Conservation (phyloP, 1,284 basidiomycete genomes). For the Coniferiporia weirii region DNA sequence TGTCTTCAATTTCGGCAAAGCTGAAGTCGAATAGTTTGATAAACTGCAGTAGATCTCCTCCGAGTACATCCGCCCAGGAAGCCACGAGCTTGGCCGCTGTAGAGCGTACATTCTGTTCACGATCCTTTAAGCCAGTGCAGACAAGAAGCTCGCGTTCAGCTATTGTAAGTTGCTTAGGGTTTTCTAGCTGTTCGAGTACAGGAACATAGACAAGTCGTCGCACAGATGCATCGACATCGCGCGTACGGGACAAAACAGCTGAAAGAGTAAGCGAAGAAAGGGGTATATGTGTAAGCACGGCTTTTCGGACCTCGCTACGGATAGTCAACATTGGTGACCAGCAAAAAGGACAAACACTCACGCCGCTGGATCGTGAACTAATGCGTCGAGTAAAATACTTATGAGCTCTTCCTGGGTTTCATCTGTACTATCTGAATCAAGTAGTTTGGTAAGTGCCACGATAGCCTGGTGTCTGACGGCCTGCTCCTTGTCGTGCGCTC, state of each 20-base stretch:
- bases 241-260: slow-evolving; percentile 72
- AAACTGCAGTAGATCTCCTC: slow-evolving; percentile 46
- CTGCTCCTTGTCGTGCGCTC: slow-evolving; percentile 83
- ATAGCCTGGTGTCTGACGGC: slow-evolving; percentile 82
- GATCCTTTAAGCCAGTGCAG: slow-evolving; percentile 81
- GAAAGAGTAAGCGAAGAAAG: slow-evolving; percentile 60
- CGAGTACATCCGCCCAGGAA: slow-evolving; percentile 60
- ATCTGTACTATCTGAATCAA: slow-evolving; percentile 61
- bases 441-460: slow-evolving; percentile 80
- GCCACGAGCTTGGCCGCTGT: slow-evolving; percentile 75
- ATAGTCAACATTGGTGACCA: slow-evolving; percentile 5
- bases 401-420: slow-evolving; percentile 63
- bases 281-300: slow-evolving; percentile 67
- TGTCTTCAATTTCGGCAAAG: slow-evolving; percentile 17
- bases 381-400: slow-evolving; percentile 67
- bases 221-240: slow-evolving; percentile 81
- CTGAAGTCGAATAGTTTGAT: slow-evolving; percentile 60
- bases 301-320: slow-evolving; percentile 15
- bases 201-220: slow-evolving; percentile 79
- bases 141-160: slow-evolving; percentile 76
- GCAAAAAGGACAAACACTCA: slow-evolving; percentile 36
- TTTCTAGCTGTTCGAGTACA: slow-evolving; percentile 50
- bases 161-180: slow-evolving; percentile 67
- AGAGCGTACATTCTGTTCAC: slow-evolving; percentile 75
- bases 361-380: slow-evolving; percentile 77